A percentile compares a stretch with the other conserved stretches of the same genome.
Conservation (phyloP, 129 eudicot genomes). For the Arctium minus region DNA sequence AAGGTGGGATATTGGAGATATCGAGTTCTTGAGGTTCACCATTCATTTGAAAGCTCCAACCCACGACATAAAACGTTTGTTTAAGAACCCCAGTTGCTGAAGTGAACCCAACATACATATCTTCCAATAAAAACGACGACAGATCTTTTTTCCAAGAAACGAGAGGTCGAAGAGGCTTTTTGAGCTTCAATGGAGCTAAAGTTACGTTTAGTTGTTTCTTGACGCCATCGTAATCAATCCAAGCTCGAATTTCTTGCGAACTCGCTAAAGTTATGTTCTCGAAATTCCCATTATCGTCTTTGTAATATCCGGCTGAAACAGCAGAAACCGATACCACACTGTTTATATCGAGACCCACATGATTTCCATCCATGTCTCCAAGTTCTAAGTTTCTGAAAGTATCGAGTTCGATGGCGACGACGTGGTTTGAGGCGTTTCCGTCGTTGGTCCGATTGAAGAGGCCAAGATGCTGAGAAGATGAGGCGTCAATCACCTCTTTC, state of each 20-base stretch:
- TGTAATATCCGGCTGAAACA: constrained; percentile 34
- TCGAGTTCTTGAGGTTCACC: constrained; percentile 44
- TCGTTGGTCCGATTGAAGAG: constrained; percentile 46
- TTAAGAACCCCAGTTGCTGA: constrained; percentile 44
- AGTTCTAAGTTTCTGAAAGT: constrained; percentile 38
- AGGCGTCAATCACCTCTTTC: constrained; percentile 23
- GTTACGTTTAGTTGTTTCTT: constrained; percentile 31
- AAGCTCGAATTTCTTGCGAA: constrained; percentile 36
- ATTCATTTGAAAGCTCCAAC: constrained; percentile 54
- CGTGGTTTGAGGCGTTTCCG: constrained; percentile 36
- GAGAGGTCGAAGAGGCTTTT: constrained; percentile 38
- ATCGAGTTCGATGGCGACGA: constrained; percentile 56
- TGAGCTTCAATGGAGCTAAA: constrained; percentile 31
- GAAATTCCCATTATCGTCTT: constrained; percentile 11
- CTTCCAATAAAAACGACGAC: constrained; percentile 31
- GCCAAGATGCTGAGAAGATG: constrained; percentile 41
- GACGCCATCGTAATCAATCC: constrained; percentile 56
- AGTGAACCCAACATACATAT: constrained; percentile 60
- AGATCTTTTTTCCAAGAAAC: constrained; percentile 26
- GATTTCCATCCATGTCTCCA: constrained; percentile 46
- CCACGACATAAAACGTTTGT: constrained; percentile 44
- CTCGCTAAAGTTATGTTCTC: constrained; percentile 28
- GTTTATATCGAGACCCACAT: constrained; percentile 57
- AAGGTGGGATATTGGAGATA: constrained; percentile 32
- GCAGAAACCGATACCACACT: constrained; percentile 27